These are phyloP conservation scores for Blastocystis sp. DNA, from an alignment of 352 stramenopile genomes.

Conservation along the genomic window DNA sequence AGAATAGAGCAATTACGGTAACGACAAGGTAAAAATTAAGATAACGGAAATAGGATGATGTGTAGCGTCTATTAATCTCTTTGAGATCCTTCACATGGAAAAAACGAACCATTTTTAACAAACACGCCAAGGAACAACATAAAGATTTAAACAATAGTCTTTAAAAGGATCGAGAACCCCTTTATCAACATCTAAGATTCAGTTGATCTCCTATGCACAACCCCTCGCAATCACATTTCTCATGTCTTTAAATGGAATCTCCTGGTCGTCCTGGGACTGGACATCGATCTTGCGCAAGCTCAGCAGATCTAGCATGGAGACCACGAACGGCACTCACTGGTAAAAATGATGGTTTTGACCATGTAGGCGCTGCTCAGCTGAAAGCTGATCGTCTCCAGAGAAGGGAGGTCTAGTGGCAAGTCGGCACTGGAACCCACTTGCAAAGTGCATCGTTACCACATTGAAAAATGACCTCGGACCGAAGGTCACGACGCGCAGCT, in stretches of 20 bases:
- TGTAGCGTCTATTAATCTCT: background rate
- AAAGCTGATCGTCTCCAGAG: background rate
- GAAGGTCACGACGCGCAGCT: background rate
- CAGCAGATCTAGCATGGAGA: background rate
- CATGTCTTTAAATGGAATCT: slow-evolving; percentile 11
- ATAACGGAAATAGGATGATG: slow-evolving; percentile 3
- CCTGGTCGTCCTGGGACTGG: background rate
- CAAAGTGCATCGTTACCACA: slow-evolving; percentile 11
- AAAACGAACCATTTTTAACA: slow-evolving; percentile 1
- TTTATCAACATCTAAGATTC: background rate
- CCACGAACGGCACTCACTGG: background rate
- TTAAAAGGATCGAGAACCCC: background rate
- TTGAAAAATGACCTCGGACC: background rate
- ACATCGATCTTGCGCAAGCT: background rate
- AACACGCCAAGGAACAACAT: background rate
- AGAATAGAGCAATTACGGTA: background rate
- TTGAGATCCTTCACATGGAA: background rate
- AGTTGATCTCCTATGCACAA: background rate
- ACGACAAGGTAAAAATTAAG: slow-evolving; percentile 37
- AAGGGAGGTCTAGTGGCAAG: background rate
- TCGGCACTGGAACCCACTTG: background rate
- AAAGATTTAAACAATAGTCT: background rate
- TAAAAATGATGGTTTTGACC: background rate
- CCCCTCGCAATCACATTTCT: slow-evolving; percentile 6
- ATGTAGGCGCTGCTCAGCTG: slow-evolving; percentile 13